Conservation (phyloP, 106 monocot genomes). For the Triglochin maritima region DNA sequence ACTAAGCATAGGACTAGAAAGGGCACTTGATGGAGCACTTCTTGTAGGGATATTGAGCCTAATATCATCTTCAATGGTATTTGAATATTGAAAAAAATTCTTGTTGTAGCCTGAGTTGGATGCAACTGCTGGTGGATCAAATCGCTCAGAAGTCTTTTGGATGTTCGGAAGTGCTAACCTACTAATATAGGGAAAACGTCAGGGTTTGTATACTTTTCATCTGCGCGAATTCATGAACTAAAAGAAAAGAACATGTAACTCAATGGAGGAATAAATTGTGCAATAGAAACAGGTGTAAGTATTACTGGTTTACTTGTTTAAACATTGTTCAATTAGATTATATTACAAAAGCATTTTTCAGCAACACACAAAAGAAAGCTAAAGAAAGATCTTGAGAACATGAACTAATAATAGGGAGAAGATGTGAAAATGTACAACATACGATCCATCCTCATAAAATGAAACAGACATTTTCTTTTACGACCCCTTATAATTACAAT, state of each 20-base stretch:
- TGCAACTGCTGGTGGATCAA: constrained; percentile 19
- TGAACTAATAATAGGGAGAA: too few species aligned
- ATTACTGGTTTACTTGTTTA: too few species aligned
- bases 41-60: constrained; percentile 62
- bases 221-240: not conserved
- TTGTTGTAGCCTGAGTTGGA: constrained; percentile 17
- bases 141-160: constrained; percentile 31
- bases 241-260: not conserved
- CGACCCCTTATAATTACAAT: too few species aligned
- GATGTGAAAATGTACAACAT: too few species aligned
- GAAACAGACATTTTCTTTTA: too few species aligned
- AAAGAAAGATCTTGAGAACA: too few species aligned
- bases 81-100: constrained; percentile 28
- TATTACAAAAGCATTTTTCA: too few species aligned
- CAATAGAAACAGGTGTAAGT: too few species aligned
- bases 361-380: too few species aligned
- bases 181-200: constrained; percentile 13
- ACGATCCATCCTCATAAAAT: too few species aligned
- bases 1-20: constrained; percentile 71
- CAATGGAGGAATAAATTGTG: too few species aligned
- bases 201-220: not conserved
- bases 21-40: constrained; percentile 68
- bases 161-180: constrained; percentile 17
- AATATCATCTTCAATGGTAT: constrained; percentile 36
- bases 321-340: too few species aligned